Conservation (phyloP, 2,329 filamentous ascomycete genomes). For the Stagonosporopsis tanaceti region DNA sequence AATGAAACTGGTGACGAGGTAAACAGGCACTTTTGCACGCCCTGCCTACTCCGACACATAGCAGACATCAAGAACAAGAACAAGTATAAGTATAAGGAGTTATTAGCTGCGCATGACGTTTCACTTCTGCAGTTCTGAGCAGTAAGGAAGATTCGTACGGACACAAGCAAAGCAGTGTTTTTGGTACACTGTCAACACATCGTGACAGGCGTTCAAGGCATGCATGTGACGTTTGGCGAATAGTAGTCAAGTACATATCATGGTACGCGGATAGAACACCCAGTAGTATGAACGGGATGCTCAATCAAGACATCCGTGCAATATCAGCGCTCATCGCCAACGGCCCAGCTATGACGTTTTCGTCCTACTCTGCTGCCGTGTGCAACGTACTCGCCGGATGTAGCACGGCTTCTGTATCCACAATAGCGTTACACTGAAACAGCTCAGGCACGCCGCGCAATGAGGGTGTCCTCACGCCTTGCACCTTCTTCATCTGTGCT, state of each 20-base stretch:
- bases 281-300: background rate
- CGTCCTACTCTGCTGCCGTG: constrained; percentile 54
- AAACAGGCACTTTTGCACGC: background rate
- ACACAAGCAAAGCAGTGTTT: too few species aligned
- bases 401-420: constrained; percentile 13
- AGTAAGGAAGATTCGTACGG: too few species aligned
- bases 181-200: background rate
- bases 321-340: background rate
- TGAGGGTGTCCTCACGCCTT: constrained; percentile 2
- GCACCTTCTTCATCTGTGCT: constrained; percentile 17
- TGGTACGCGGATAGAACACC: too few species aligned
- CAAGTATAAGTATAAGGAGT: background rate
- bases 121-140: too few species aligned
- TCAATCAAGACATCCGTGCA: background rate
- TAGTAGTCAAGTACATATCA: too few species aligned
- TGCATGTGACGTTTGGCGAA: background rate
- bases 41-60: background rate
- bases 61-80: background rate
- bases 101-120: too few species aligned
- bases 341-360: constrained; percentile 57
- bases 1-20: background rate
- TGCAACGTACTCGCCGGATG: constrained; percentile 54
- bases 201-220: background rate
- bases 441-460: constrained; percentile 15
- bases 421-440: constrained; percentile 13